phyloP scores from a whole-genome alignment of 192 early-diverging fungal species.

The Oehlia diaphana region DNA sequence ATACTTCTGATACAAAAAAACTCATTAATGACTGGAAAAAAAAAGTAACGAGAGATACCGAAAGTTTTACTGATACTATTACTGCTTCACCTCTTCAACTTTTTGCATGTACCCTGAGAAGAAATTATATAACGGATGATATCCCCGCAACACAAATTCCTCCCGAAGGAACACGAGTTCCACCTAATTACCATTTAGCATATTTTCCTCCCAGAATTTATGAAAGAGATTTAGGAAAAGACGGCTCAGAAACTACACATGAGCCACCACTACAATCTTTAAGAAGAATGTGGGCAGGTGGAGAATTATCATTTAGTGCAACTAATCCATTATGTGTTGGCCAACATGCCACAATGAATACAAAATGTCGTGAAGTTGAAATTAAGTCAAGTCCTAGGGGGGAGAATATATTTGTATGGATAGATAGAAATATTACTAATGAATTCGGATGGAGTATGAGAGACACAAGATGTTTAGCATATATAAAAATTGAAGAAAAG shows the following conservation, averaged over 20 bases:
- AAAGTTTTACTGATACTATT: background rate
- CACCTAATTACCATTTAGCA: conserved; percentile 73
- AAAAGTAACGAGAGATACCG: background rate
- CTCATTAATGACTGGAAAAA: conserved; percentile 10
- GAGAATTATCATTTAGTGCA: conserved; percentile 58
- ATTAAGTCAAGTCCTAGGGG: conserved; percentile 54
- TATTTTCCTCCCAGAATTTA: conserved; percentile 76
- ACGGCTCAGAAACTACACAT: conserved; percentile 81
- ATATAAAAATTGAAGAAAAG: conserved; percentile 45
- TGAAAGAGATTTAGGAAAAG: conserved; percentile 65
- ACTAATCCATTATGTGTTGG: conserved; percentile 64
- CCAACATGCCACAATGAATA: conserved; percentile 60
- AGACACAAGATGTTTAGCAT: conserved; percentile 71
- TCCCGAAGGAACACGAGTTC: conserved; percentile 47
- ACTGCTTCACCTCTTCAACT: conserved; percentile 15
- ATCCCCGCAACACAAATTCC: background rate
- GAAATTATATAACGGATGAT: conserved; percentile 3
- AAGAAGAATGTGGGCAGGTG: conserved; percentile 90
- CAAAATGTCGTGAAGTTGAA: conserved; percentile 52
- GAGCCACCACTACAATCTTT: conserved; percentile 75
- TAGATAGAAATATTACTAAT: conserved; percentile 67
- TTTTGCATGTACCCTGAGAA: conserved; percentile 6
- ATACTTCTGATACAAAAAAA: background rate
- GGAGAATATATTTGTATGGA: conserved; percentile 67
- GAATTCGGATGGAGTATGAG: conserved; percentile 56